These are phyloP conservation scores for Cerioporus squamosus DNA, from an alignment of 1,284 basidiomycete species.

Conservation along the genomic window DNA sequence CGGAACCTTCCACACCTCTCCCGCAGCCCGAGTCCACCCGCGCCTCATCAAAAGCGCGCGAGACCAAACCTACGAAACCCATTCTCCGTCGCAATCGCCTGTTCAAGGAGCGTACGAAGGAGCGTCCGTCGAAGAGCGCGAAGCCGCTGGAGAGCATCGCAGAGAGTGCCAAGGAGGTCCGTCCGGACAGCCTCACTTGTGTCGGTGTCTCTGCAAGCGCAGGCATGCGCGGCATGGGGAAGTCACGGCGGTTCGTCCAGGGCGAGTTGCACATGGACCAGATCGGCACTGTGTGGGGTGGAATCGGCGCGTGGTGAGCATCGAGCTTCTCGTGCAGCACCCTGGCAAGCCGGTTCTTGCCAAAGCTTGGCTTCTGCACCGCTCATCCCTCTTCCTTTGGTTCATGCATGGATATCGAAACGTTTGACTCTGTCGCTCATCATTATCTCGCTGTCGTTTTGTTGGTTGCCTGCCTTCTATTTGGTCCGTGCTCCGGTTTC, in stretches of 20 bases:
- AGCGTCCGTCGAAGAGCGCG: slow-evolving; percentile 17
- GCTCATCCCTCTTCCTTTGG: not conserved
- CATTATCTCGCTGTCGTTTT: not conserved
- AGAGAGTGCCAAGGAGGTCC: slow-evolving; percentile 10
- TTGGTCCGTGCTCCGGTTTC: not conserved
- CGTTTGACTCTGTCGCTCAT: not conserved
- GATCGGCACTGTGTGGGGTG: slow-evolving; percentile 21
- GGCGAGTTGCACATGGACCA: slow-evolving; percentile 24
- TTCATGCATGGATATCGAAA: not conserved
- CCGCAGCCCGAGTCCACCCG: not conserved
- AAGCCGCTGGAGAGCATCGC: slow-evolving; percentile 20
- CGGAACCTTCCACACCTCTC: not conserved
- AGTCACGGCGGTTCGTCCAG: slow-evolving; percentile 27
- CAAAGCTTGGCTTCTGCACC: no score
- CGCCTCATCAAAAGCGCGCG: not conserved
- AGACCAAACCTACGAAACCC: not conserved
- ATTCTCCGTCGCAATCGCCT: slow-evolving; percentile 8
- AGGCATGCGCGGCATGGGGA: slow-evolving; percentile 21
- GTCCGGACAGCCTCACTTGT: slow-evolving; percentile 9
- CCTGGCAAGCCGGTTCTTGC: slow-evolving; percentile 16
- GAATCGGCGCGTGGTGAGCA: slow-evolving; percentile 11
- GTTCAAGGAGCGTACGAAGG: slow-evolving; percentile 17
- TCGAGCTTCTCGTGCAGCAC: not conserved
- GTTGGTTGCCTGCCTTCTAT: not conserved
- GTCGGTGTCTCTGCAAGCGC: slow-evolving; percentile 28